phyloP scores from a whole-genome alignment of 1,284 basidiomycete species.

The Sporisorium iseilematis-ciliati region DNA sequence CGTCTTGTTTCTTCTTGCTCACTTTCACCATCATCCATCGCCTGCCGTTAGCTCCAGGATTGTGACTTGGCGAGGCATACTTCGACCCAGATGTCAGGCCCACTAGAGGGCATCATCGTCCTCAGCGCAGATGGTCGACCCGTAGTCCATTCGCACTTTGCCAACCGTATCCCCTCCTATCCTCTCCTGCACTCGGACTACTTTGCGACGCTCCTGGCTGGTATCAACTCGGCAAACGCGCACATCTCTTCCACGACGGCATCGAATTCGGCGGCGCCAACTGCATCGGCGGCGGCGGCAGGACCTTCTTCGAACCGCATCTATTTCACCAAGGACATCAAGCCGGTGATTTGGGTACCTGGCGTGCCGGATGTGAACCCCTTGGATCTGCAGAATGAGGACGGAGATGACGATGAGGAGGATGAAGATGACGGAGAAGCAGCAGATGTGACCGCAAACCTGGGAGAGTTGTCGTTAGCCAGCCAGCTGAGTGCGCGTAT shows the following conservation, averaged over 20 bases:
- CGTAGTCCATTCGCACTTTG: constrained; percentile 91
- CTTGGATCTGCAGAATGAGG: constrained; percentile 27
- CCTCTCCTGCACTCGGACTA: constrained; percentile 88
- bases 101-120: constrained; percentile 87
- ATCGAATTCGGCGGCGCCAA: not conserved
- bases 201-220: constrained; percentile 77
- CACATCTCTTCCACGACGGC: constrained; percentile 30
- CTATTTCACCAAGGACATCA: constrained; percentile 52
- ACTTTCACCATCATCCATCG: no score
- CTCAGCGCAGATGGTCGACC: constrained; percentile 85
- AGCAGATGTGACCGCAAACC: constrained; percentile 24
- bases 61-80: no score
- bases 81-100: constrained; percentile 23
- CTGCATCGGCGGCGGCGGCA: constrained; percentile 2
- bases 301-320: constrained; percentile 34
- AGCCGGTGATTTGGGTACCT: constrained; percentile 57
- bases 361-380: constrained; percentile 49
- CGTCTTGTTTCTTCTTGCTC: not conserved
- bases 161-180: constrained; percentile 81
- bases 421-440: constrained; percentile 25
- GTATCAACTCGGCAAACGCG: constrained; percentile 46
- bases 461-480: constrained; percentile 41
- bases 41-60: no score
- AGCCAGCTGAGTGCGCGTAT: constrained; percentile 48
- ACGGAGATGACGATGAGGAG: constrained; percentile 28